Base-by-base conservation (phyloP, 345 rosid species). In the Lenwebbia sp. region DNA sequence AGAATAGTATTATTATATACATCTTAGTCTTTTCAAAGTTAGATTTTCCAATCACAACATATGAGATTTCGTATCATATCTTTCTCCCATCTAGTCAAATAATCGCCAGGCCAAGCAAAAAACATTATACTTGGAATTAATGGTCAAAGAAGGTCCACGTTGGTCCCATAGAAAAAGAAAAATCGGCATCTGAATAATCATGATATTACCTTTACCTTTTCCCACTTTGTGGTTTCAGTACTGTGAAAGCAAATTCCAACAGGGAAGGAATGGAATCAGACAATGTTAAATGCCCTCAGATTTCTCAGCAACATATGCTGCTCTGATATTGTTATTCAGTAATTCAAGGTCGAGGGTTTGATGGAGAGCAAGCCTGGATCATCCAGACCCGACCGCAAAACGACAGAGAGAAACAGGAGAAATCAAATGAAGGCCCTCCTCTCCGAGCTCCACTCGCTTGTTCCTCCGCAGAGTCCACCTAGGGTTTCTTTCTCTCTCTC, bases 341-440 rank as follows among this genome's bases (percentile, higher is more conserved):
- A 33, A 37, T 70, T 33, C 78, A 40, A 70, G 78, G 47, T 9
- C 54, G 54, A 23, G 37, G 7, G 47, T 70, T 33, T 33, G 47
- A 91, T 92, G 94, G 92, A 92, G 85, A 87, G 62, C 86, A 90
- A 85, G 89, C 88, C 89, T 87, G 10, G 70, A 26, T 90, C 94
- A 44, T 90, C 93, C 33, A 89, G 88, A 89, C 83, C 90, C 23
- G 94, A 95, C 53, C 89, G 96, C 70, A 95, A 93, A 86, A 87
- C 90, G 10, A 83, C 88, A 1, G 97, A 95, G 78, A 93, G 88
- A 86, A 93, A 93, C 33, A 86, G 97, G 82, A 95, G 97, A 87
- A 93, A 88, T 88, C 94, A 91, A 53, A 93, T 93, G 97, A 95
- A 93, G 85, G 83, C 85, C 84, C 94, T 95, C 56, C 89, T 88